Percentiles rank a stretch among this genome's conserved stretches.
Conservation (phyloP, 257 asterid species). For the Solanum chilense region DNA sequence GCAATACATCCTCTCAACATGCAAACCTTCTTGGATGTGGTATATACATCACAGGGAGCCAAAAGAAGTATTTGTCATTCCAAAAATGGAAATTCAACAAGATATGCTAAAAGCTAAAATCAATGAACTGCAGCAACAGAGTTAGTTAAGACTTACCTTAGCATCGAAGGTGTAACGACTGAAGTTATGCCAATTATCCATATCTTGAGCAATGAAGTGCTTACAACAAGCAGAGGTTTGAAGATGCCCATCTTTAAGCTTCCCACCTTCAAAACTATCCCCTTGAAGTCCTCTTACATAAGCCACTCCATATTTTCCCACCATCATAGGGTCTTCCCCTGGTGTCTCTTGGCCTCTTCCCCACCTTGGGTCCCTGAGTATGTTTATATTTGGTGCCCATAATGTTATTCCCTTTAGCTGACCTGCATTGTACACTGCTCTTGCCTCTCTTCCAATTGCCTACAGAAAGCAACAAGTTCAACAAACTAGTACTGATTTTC, state of each 20-base stretch:
- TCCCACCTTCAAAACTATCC: conserved; percentile 51
- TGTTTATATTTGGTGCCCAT: conserved; percentile 37
- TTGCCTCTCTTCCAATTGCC: conserved; percentile 31
- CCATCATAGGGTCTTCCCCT: conserved; percentile 26
- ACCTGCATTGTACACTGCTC: conserved; percentile 28
- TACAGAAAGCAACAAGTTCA: neutral
- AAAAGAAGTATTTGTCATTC: neutral
- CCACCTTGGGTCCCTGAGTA: conserved; percentile 36
- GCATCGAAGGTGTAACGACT: conserved; percentile 49
- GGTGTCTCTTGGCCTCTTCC: conserved; percentile 38
- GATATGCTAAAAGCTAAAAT: neutral
- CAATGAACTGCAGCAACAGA: neutral
- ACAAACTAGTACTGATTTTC: neutral
- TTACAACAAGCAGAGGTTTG: conserved; percentile 76
- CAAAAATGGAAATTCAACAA: neutral
- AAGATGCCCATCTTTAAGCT: conserved; percentile 25
- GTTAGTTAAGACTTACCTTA: conserved; percentile 14
- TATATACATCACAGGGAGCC: neutral
- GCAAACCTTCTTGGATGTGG: neutral
- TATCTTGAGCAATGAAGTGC: conserved; percentile 67
- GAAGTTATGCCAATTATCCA: conserved; percentile 62
- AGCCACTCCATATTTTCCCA: conserved; percentile 20
- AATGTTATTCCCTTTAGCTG: conserved; percentile 27
- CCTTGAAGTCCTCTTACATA: conserved; percentile 76
- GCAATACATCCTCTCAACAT: neutral